Evolutionary conservation across 2,329 filamentous ascomycete genomes (phyloP).

Genomic region (Phoma herbarum): DNA sequence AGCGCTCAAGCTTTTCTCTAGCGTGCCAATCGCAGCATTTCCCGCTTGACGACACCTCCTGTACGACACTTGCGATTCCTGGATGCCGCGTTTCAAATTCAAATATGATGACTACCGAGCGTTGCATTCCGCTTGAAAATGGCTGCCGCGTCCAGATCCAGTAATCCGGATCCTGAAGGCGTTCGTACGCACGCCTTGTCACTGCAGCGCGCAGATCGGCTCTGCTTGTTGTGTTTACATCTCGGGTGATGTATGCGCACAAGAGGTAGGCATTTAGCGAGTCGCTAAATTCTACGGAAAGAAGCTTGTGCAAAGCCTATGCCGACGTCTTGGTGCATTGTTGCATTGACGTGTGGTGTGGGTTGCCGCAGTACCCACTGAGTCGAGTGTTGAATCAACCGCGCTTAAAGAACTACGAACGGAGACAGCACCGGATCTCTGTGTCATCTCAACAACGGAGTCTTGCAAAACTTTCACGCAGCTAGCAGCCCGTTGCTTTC

Average conservation of each 20-base stretch:
- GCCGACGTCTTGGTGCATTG: background rate
- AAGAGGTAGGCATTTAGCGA: background rate
- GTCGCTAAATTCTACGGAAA: background rate
- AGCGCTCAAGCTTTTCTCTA: slow-evolving; percentile 13
- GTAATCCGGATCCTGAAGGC: slow-evolving; percentile 11
- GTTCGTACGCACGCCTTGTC: background rate
- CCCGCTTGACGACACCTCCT: slow-evolving; percentile 13
- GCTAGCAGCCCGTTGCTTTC: background rate
- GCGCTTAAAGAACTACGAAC: background rate
- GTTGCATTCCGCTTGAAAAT: slow-evolving; percentile 5
- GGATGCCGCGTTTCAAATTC: slow-evolving; percentile 19
- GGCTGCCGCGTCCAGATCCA: slow-evolving; percentile 14
- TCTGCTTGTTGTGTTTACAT: slow-evolving; percentile 4
- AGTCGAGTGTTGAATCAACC: background rate
- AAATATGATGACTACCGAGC: slow-evolving; percentile 9
- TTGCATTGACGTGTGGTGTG: background rate
- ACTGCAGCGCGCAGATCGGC: slow-evolving; percentile 4
- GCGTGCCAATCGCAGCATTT: slow-evolving; percentile 12
- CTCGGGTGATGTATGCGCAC: background rate
- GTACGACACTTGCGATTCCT: slow-evolving; percentile 4
- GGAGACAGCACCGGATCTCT: slow-evolving; percentile 1
- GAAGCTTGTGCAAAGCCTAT: slow-evolving; percentile 6
- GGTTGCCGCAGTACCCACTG: background rate
- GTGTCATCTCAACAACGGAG: background rate
- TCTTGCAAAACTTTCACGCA: slow-evolving; percentile 5